phyloP scores from a whole-genome alignment of 495 filamentous ascomycete species.

The Neurospora terricola region DNA sequence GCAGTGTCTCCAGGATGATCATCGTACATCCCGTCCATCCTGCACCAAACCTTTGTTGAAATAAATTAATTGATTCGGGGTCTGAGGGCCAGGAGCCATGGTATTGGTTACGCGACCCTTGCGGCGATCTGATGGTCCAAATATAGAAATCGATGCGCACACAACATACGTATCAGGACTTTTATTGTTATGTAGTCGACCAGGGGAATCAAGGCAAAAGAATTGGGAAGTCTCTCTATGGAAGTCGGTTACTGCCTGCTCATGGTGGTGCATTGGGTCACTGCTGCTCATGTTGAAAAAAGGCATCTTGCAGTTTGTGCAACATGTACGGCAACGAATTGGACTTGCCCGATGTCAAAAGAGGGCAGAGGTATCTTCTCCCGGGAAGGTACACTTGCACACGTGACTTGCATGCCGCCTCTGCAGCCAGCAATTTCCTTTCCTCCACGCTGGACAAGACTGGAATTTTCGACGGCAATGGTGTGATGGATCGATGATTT shows the following conservation, averaged over 20 bases:
- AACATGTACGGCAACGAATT: neutral
- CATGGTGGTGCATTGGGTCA: neutral
- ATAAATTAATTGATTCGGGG: neutral
- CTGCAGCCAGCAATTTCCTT: neutral
- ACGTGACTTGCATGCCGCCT: neutral
- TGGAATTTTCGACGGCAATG: neutral
- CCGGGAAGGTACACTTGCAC: neutral
- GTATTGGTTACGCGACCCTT: neutral
- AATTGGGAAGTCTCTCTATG: neutral
- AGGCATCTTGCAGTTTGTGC: neutral
- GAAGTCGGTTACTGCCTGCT: neutral
- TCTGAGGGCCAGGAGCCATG: neutral
- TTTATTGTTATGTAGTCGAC: neutral
- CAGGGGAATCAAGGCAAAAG: neutral
- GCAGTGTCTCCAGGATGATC: neutral
- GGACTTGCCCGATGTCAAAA: neutral
- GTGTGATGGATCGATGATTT: neutral
- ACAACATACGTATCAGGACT: neutral
- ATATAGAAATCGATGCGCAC: neutral
- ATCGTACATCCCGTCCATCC: neutral
- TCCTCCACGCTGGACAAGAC: neutral
- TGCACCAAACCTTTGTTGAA: neutral
- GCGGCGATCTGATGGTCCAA: neutral
- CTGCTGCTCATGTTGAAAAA: neutral
- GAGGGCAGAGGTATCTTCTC: neutral